phyloP scores from a whole-genome alignment of 2,329 filamentous ascomycete species.

The Chalara sp. region DNA sequence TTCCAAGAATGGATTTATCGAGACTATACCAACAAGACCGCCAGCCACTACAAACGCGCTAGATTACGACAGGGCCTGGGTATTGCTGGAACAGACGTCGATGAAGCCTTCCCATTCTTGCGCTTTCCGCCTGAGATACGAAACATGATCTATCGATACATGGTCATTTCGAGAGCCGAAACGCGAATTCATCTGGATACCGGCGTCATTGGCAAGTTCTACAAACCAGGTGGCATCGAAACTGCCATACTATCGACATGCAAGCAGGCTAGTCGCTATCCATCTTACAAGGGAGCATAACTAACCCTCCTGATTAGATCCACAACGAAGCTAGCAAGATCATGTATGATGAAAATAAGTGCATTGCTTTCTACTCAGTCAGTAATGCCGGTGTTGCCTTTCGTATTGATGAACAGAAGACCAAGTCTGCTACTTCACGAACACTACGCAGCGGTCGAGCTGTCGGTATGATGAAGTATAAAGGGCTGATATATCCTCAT shows the following conservation, averaged over 20 bases:
- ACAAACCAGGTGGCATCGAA: neutral
- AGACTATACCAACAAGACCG: too few species aligned
- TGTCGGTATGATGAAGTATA: constrained; percentile 1
- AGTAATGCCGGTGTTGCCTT: neutral
- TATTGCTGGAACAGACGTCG: too few species aligned
- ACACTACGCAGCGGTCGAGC: neutral
- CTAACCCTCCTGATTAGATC: neutral
- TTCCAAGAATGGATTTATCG: too few species aligned
- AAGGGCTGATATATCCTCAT: neutral
- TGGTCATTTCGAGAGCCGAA: neutral
- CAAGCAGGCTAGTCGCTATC: neutral
- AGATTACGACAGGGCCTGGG: too few species aligned
- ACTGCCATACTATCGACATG: neutral
- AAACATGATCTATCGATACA: constrained; percentile 6
- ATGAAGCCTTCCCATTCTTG: neutral
- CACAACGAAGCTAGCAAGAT: neutral
- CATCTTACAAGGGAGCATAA: neutral
- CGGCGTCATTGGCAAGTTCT: neutral
- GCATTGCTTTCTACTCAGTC: neutral
- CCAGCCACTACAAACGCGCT: too few species aligned
- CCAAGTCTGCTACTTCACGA: neutral
- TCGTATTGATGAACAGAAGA: neutral
- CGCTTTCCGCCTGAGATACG: constrained; percentile 3
- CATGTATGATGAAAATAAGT: neutral
- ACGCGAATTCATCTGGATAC: neutral